Evolutionary conservation across 164 flowering plant genomes (phyloP).

Genomic region (Tetrastigma voinierianum): DNA sequence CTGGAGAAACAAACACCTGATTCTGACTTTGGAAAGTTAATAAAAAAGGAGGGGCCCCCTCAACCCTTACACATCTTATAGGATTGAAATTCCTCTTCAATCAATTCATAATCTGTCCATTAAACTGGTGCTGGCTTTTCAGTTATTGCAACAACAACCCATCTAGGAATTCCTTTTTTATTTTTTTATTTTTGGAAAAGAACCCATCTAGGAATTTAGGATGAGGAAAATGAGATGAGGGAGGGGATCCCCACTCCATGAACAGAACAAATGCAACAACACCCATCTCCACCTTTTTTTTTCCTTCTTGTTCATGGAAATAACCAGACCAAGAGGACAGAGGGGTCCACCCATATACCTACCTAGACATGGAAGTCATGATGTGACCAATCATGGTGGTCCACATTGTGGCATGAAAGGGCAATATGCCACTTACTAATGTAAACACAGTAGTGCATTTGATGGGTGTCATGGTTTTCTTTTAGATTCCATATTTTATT

Average conservation of each 20-base stretch:
- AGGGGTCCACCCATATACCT: slow-evolving; percentile 8
- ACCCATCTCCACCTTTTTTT: neutral
- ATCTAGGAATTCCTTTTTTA: neutral
- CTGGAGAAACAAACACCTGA: slow-evolving; percentile 1
- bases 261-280: neutral
- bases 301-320: slow-evolving; percentile 3
- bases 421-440: neutral
- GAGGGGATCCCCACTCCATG: neutral
- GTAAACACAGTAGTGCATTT: too few relatives aligned
- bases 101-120: neutral
- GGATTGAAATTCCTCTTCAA: neutral
- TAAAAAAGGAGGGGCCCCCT: neutral
- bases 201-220: neutral
- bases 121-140: slow-evolving; percentile 6
- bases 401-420: neutral
- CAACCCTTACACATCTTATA: neutral
- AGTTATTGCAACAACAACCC: slow-evolving; percentile 2
- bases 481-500: too few relatives aligned
- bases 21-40: neutral
- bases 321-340: neutral
- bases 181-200: too few relatives aligned
- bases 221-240: neutral
- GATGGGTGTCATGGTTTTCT: too few relatives aligned
- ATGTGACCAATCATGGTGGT: neutral
- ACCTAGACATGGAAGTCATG: neutral